These are phyloP conservation scores for Hibiscus tridactylites DNA, from an alignment of 345 rosid genomes.

Conservation along the genomic window DNA sequence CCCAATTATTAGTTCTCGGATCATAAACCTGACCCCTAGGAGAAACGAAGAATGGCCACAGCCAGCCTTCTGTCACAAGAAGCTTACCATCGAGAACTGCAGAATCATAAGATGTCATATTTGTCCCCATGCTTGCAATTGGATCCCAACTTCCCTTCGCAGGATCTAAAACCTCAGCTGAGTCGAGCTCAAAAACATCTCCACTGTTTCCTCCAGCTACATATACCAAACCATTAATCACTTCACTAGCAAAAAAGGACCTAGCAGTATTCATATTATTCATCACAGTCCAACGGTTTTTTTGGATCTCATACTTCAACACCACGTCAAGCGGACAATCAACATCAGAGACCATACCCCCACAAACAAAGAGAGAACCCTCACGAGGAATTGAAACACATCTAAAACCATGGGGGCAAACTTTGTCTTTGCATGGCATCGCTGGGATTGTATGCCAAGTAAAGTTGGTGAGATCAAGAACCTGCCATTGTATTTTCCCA, in stretches of 20 bases:
- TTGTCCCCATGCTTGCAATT: conserved; percentile 60
- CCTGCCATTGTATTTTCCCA: neutral
- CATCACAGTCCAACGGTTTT: conserved; percentile 72
- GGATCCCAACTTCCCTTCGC: conserved; percentile 49
- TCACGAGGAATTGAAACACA: conserved; percentile 54
- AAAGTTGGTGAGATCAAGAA: conserved; percentile 42
- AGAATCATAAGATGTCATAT: conserved; percentile 79
- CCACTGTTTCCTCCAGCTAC: conserved; percentile 82
- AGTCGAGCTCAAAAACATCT: conserved; percentile 60
- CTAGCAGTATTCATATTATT: conserved; percentile 59
- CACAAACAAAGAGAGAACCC: conserved; percentile 71
- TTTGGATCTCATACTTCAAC: conserved; percentile 70
- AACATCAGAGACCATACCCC: conserved; percentile 75
- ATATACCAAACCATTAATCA: conserved; percentile 63
- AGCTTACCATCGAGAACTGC: conserved; percentile 83
- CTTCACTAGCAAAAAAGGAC: conserved; percentile 70
- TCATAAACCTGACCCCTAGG: conserved; percentile 87
- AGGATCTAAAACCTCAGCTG: conserved; percentile 73
- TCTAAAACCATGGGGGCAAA: conserved; percentile 37
- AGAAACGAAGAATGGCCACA: conserved; percentile 83
- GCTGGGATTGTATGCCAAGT: conserved; percentile 78
- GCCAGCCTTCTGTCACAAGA: conserved; percentile 89
- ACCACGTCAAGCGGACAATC: conserved; percentile 77
- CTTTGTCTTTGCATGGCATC: conserved; percentile 57
- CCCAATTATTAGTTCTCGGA: conserved; percentile 65